Conservation (phyloP, 192 early-diverging fungal species). For the Coemansia sp. region DNA sequence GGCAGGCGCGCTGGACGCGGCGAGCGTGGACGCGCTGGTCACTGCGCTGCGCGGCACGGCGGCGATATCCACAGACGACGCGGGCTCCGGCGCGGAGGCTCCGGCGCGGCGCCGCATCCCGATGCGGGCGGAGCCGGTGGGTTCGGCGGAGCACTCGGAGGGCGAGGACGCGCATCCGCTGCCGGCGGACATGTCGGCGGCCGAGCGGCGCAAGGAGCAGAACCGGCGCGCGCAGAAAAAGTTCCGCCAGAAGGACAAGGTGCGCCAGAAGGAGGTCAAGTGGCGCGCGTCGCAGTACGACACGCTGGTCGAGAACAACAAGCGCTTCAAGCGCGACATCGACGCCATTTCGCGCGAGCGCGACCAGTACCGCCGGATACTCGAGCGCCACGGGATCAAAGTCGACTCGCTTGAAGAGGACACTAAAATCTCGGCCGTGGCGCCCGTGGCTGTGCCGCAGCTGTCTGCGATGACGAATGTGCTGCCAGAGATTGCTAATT, state of each 20-base stretch:
- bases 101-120: conserved; percentile 11
- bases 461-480: too few relatives aligned
- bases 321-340: conserved; percentile 52
- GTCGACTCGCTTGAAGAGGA: conserved; percentile 7
- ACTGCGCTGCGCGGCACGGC: conserved; percentile 37
- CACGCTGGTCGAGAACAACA: conserved; percentile 38
- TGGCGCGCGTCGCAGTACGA: conserved; percentile 55
- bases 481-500: background rate
- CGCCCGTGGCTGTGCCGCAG: background rate
- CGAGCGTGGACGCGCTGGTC: conserved; percentile 36
- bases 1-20: conserved; percentile 17
- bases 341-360: conserved; percentile 37
- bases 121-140: conserved; percentile 3
- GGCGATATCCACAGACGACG: conserved; percentile 14
- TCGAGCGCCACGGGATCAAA: conserved; percentile 38
- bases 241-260: conserved; percentile 55
- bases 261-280: conserved; percentile 53
- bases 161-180: conserved; percentile 22
- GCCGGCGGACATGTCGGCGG: conserved; percentile 25
- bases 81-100: background rate
- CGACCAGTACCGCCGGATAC: conserved; percentile 40
- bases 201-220: conserved; percentile 52
- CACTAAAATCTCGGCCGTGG: background rate
- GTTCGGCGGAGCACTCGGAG: conserved; percentile 9
- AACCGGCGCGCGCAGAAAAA: conserved; percentile 55